Evolutionary conservation across 495 filamentous ascomycete genomes (phyloP).

Genomic region (Geoglossum glabrum): DNA sequence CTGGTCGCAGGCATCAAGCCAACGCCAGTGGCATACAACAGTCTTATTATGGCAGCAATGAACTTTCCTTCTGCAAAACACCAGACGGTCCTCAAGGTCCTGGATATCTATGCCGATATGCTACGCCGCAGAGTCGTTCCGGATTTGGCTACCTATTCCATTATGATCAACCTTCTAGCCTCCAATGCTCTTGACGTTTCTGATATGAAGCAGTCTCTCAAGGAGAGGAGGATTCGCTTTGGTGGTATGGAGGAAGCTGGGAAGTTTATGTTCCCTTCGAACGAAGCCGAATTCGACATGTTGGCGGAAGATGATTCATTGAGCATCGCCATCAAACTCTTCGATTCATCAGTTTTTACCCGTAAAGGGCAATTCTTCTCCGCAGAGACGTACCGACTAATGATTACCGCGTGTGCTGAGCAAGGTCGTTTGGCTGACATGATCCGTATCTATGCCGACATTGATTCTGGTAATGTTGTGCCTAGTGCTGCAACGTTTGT

Average conservation of each 20-base stretch:
- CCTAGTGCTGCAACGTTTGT: conserved; percentile 68
- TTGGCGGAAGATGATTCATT: conserved; percentile 72
- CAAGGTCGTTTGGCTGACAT: conserved; percentile 63
- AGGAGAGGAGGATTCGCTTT: conserved; percentile 57
- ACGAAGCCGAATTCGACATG: conserved; percentile 63
- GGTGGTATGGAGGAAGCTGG: conserved; percentile 72
- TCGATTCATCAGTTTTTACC: conserved; percentile 44
- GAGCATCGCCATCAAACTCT: conserved; percentile 62
- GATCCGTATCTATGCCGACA: conserved; percentile 72
- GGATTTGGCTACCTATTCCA: conserved; percentile 68
- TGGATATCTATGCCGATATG: conserved; percentile 95
- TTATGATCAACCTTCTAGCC: conserved; percentile 62
- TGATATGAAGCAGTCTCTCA: conserved; percentile 44
- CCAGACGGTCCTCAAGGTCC: conserved; percentile 68
- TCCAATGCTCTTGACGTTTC: conserved; percentile 54
- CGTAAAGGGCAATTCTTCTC: conserved; percentile 34
- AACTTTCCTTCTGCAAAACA: conserved; percentile 48
- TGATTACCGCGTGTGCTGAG: conserved; percentile 72
- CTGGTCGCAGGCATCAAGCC: conserved; percentile 58
- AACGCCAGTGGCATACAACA: conserved; percentile 71
- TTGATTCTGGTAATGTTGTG: conserved; percentile 53
- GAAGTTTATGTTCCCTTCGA: conserved; percentile 77
- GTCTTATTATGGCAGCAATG: conserved; percentile 64
- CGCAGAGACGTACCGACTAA: conserved; percentile 54
- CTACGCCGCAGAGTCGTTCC: conserved; percentile 64